These are phyloP conservation scores for Candida sojae DNA, from an alignment of 1,139 yeast genomes.

Conservation along the genomic window DNA sequence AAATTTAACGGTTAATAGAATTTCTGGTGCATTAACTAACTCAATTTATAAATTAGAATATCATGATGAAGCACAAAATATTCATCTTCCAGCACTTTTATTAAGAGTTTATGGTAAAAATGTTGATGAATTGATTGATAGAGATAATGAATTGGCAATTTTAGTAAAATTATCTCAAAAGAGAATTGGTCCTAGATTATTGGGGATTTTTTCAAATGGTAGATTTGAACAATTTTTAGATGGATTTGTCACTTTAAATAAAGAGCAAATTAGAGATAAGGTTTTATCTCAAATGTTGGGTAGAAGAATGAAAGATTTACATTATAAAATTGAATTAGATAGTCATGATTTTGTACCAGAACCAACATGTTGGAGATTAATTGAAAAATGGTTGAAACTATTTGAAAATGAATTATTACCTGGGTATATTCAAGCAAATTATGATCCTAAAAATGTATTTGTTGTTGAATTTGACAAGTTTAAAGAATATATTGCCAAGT, in stretches of 20 bases:
- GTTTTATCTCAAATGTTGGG: slow-evolving; percentile 84
- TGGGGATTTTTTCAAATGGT: slow-evolving; percentile 90
- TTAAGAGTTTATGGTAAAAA: slow-evolving; percentile 91
- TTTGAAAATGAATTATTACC: slow-evolving; percentile 47
- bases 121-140: slow-evolving; percentile 82
- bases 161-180: slow-evolving; percentile 72
- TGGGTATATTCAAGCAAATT: slow-evolving; percentile 23
- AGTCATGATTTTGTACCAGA: slow-evolving; percentile 38
- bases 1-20: slow-evolving; percentile 54
- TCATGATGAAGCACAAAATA: slow-evolving; percentile 25
- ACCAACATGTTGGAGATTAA: slow-evolving; percentile 70
- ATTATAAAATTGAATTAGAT: slow-evolving; percentile 71
- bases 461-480: slow-evolving; percentile 53
- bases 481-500: slow-evolving; percentile 45
- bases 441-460: slow-evolving; percentile 44
- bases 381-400: slow-evolving; percentile 68
- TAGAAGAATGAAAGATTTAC: slow-evolving; percentile 94
- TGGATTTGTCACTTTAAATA: slow-evolving; percentile 74
- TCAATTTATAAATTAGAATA: slow-evolving; percentile 73
- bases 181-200: slow-evolving; percentile 82
- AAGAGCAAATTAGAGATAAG: slow-evolving; percentile 71
- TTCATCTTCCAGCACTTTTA: slow-evolving; percentile 49
- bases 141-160: slow-evolving; percentile 75
- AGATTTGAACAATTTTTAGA: slow-evolving; percentile 88
- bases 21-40: slow-evolving; percentile 92